Base-by-base conservation (phyloP, 352 stramenopile genomes). In the Pythium scleroteichum region DNA sequence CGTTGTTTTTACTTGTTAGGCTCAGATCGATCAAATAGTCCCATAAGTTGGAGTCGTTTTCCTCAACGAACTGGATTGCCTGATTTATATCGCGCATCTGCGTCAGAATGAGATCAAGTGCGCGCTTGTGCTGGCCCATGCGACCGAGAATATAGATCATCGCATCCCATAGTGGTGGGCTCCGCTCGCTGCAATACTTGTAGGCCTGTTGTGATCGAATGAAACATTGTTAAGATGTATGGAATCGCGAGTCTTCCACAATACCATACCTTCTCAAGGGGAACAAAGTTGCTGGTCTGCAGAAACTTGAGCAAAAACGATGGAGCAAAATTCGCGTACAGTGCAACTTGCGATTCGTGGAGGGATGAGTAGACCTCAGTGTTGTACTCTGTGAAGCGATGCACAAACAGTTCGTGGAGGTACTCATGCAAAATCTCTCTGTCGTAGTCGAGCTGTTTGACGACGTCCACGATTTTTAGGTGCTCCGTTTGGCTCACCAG, bases 141-240 rank as follows among this genome's bases (percentile, higher is more conserved):
- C 85, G 85, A 20, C 85, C 83, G 24, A 94, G 58, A 50, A 92
- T 89, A 65, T 92, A 94, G 58, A 94, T 92, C 85, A 94, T 94
- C 13, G 85, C 80, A 48, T 92, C 82, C 82, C 82, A 94, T 1
- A 92, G 62, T 20, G 85, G 85, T 39, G 85, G 85, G 29, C 40
- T 74, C 12, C 81, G 85, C 19, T 90, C 78, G 29, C 73, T 87
- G 56, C 85, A 94, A 65, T 89, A 92, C 59, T 83, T 79, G 62
- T 81, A 94, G 8, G 82, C 82, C 82, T 94, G 26, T 45, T 13
- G 19, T 17, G n/a, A 39, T 48, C 29, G 14, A 46, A 48, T 7
- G 8, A 9, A 45, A 16, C 19, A 39, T 5, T 10, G 29, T 35
- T 35, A 35, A 5, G 29, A 10, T 10, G 29, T 35, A 10, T 19